phyloP scores from a whole-genome alignment of 1,139 yeast species.

The Blastobotrys malaysiensis region DNA sequence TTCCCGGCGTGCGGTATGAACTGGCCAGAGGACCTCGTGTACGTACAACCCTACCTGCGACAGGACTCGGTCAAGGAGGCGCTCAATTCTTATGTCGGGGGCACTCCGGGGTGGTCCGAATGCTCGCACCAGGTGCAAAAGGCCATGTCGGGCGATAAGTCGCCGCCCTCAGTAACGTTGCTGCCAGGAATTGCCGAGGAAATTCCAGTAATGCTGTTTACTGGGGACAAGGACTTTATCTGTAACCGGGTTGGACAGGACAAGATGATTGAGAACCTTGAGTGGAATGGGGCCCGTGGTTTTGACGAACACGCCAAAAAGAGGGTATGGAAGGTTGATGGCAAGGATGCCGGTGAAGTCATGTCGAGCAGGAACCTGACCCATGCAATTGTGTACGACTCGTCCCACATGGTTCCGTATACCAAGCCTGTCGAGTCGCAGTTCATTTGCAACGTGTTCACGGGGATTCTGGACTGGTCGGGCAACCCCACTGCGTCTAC shows the following conservation, averaged over 20 bases:
- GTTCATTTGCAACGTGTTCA: conserved; percentile 45
- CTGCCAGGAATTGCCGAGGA: conserved; percentile 56
- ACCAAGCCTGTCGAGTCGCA: conserved; percentile 68
- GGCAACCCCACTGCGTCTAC: conserved; percentile 6
- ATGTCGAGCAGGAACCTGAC: conserved; percentile 61
- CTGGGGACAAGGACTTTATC: conserved; percentile 84
- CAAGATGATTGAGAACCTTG: conserved; percentile 51
- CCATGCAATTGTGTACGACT: conserved; percentile 61
- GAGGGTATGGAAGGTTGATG: conserved; percentile 21
- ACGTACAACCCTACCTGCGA: conserved; percentile 57
- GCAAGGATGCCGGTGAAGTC: conserved; percentile 20
- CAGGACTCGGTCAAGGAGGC: conserved; percentile 50
- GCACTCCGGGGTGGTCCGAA: conserved; percentile 59
- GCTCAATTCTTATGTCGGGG: conserved; percentile 36
- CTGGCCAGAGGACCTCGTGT: conserved; percentile 78
- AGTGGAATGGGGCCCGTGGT: conserved; percentile 63
- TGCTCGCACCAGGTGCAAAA: conserved; percentile 59
- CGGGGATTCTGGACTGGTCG: conserved; percentile 25
- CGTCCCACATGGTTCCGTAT: conserved; percentile 94
- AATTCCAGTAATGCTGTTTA: conserved; percentile 65
- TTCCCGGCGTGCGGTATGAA: conserved; percentile 88
- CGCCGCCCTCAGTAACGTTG: conserved; percentile 58
- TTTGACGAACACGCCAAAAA: conserved; percentile 30
- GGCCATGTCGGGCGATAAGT: conserved; percentile 46
- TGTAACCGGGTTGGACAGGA: conserved; percentile 82